Conservation (phyloP, 805 yeast species). For the Candida maris region DNA sequence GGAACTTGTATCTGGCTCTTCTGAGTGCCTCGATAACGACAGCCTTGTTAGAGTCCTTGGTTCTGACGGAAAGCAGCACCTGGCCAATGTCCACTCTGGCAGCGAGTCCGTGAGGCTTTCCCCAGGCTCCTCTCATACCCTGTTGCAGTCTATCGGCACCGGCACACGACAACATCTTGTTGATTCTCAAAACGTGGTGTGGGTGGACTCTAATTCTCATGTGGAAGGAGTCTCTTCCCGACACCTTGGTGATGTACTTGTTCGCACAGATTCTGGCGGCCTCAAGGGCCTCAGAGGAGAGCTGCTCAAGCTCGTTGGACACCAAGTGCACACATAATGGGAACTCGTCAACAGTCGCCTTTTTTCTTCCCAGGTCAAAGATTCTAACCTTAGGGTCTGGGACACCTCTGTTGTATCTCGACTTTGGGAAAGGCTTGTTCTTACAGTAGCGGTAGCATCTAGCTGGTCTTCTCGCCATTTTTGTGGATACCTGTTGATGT, state of each 20-base stretch:
- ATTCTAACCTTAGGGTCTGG: conserved; percentile 99
- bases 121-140: conserved; percentile 99
- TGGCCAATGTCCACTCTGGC: conserved; percentile 99
- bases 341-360: conserved; percentile 99
- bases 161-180: conserved; percentile 99
- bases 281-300: conserved; percentile 99
- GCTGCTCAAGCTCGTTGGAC: conserved; percentile 98
- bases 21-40: conserved; percentile 98
- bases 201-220: conserved; percentile 99
- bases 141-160: conserved; percentile 99
- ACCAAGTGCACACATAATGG: conserved; percentile 99
- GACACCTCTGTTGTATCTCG: conserved; percentile 99
- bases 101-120: conserved; percentile 99
- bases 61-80: conserved; percentile 95
- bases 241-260: conserved; percentile 96
- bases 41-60: conserved; percentile 96
- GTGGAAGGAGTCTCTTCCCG: conserved; percentile 99
- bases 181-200: conserved; percentile 99
- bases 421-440: conserved; percentile 99
- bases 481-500: too few species aligned
- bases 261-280: conserved; percentile 99
- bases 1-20: conserved; percentile 99
- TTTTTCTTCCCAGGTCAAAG: conserved; percentile 99
- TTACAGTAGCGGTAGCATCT: conserved; percentile 99
- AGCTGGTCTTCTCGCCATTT: conserved; percentile 99